Percentiles rank a stretch among this genome's conserved stretches.
Conservation (phyloP, 2,329 filamentous ascomycete genomes). For the Tolypocladium tropicale region DNA sequence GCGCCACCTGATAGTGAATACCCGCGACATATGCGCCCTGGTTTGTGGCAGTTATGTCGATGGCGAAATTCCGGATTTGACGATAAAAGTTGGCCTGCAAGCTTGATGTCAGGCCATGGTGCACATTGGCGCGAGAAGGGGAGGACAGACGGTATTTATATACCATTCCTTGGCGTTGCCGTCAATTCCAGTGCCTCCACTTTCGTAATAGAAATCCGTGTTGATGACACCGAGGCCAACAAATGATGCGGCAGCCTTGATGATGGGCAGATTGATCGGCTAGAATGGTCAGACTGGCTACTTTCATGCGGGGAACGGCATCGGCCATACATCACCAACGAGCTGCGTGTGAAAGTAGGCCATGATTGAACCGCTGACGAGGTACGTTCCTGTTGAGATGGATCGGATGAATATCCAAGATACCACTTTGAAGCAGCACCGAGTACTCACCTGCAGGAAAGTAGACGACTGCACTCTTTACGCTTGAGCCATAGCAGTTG, state of each 20-base stretch:
- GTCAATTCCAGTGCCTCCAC: not conserved
- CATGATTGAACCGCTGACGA: not conserved
- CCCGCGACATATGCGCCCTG: not conserved
- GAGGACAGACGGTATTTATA: not conserved
- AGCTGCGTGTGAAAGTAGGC: not conserved
- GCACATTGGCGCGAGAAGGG: too few species aligned
- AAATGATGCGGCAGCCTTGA: not conserved
- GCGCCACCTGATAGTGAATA: not conserved
- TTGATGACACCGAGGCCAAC: not conserved
- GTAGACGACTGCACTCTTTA: not conserved
- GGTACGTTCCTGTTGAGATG: not conserved
- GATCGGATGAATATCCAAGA: not conserved
- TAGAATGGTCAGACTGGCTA: not conserved
- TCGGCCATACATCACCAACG: not conserved
- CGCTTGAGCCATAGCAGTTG: not conserved
- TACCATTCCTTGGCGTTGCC: not conserved
- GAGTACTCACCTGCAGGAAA: not conserved
- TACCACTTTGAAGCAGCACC: not conserved
- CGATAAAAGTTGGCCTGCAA: not conserved
- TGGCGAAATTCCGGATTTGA: not conserved
- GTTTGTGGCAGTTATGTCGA: not conserved
- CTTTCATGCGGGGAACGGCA: too few species aligned
- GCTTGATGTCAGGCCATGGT: too few species aligned
- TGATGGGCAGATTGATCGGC: not conserved
- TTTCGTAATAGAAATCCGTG: not conserved